Base-by-base conservation (phyloP, 352 stramenopile genomes). In the Phytophthora sojae region DNA sequence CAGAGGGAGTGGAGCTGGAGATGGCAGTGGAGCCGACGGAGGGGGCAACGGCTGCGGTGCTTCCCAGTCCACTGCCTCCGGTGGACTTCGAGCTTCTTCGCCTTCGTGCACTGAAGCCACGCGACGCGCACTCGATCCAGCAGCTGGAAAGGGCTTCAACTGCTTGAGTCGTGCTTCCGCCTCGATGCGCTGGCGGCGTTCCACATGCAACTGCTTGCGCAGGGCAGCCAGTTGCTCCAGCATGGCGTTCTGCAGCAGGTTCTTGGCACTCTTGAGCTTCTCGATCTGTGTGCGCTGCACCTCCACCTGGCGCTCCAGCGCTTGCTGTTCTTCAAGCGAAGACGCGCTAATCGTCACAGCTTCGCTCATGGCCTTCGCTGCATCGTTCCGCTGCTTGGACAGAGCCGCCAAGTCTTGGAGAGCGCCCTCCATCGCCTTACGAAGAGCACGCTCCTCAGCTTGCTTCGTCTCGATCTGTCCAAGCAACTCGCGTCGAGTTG, bases 321-420 rank as follows among this genome's bases (percentile, higher is more conserved):
- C 69, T 51, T 95, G 85, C 44, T 96, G 89, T 58, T 96, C 89
- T 30, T 96, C 87, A 0, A 96, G 64, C 0, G 89, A 92, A 7
- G 83, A 92, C 15, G 87, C 89, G 52, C 86, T 94, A 64, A 95
- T 93, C 7, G 83, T 90, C 39, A 96, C 86, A 21, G 89, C 89
- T 55, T 95, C 89, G 56, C 93, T 94, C 89, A 96, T 95, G 0
- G 89, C 87, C 17, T 86, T 86, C 0, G 88, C 83, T 0, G 85
- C 89, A 25, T 96, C 87, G 45, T 96, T 95, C 29, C 89, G 84
- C 54, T 96, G 86, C 14, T 77, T 76, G 0, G 88, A 93, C 15
- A 96, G 63, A 1, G 64, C 75, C 26, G 88, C 75, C 0, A 96
- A 55, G 42, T 96, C 89, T 0, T 78, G 73, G n/a, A 94, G 64